A percentile compares a stretch with the other conserved stretches of the same genome.
These are phyloP conservation scores for Schizochytrium sp. DNA, from an alignment of 108 stramenopile species.

Conservation along the genomic window DNA sequence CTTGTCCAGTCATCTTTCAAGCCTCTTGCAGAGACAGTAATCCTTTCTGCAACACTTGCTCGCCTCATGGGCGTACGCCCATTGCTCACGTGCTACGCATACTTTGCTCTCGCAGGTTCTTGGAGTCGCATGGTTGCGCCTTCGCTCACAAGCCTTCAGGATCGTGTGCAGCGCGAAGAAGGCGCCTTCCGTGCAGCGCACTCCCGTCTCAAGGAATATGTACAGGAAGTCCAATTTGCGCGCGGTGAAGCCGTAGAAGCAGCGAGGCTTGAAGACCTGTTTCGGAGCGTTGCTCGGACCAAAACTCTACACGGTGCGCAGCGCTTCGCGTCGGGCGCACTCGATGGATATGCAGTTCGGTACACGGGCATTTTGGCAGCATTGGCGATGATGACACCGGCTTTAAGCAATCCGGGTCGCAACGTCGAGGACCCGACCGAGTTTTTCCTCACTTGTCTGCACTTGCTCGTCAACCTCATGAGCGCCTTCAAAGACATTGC, in stretches of 20 bases:
- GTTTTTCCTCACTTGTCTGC: neutral
- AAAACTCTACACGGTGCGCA: neutral
- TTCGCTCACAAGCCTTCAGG: neutral
- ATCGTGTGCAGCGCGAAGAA: neutral
- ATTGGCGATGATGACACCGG: neutral
- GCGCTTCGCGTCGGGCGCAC: neutral
- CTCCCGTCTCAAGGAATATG: neutral
- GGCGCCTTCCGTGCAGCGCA: neutral
- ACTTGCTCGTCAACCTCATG: neutral
- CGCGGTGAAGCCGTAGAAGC: neutral
- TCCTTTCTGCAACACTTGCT: neutral
- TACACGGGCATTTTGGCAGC: neutral
- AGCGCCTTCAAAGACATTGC: neutral
- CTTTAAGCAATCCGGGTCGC: neutral
- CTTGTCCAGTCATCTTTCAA: neutral
- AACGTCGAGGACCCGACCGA: neutral
- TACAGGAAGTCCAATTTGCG: neutral
- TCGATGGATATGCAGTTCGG: neutral
- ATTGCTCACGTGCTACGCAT: neutral
- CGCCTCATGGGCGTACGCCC: neutral
- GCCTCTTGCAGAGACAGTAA: neutral
- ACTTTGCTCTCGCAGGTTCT: neutral
- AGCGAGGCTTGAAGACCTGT: neutral
- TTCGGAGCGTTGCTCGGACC: neutral
- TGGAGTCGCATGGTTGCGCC: neutral